Evolutionary conservation across 495 filamentous ascomycete species (phyloP).

Genomic region (Podospora australis): DNA sequence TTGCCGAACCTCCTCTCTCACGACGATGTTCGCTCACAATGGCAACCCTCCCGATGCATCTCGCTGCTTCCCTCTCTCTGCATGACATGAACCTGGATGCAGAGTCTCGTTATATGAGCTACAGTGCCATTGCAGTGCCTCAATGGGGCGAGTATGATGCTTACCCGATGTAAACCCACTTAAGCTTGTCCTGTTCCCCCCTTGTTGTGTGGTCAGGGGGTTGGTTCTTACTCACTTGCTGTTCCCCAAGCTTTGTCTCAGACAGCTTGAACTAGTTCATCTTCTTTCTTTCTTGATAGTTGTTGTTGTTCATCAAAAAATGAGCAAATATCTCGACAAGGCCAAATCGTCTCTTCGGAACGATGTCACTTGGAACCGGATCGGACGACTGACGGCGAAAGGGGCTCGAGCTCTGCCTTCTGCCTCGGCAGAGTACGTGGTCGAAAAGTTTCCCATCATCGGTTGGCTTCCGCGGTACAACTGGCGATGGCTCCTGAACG

Average conservation of each 20-base stretch:
- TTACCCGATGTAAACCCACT: not conserved
- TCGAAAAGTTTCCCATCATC: conserved; percentile 48
- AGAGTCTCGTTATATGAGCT: not conserved
- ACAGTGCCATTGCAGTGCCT: not conserved
- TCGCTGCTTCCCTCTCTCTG: not conserved
- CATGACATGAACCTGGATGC: not conserved
- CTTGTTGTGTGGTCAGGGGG: no score
- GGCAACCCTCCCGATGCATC: not conserved
- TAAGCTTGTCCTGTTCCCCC: not conserved
- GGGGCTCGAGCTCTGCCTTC: conserved; percentile 30
- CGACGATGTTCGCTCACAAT: not conserved
- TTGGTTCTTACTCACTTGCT: not conserved
- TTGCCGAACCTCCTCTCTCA: not conserved
- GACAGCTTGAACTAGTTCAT: no score
- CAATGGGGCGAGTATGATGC: not conserved
- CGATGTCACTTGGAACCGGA: conserved; percentile 33
- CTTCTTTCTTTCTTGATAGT: not conserved
- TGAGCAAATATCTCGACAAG: conserved; percentile 10
- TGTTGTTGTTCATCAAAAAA: not conserved
- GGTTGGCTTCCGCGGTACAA: conserved; percentile 46
- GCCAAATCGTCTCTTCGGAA: conserved; percentile 25
- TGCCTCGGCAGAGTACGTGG: conserved; percentile 36
- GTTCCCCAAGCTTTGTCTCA: not conserved
- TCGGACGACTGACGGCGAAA: conserved; percentile 22
- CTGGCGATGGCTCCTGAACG: conserved; percentile 42